A percentile compares a stretch with the other conserved stretches of the same genome.
phyloP scores from a whole-genome alignment of 2,329 filamentous ascomycete genomes.

The Calonectria pauciramosa region DNA sequence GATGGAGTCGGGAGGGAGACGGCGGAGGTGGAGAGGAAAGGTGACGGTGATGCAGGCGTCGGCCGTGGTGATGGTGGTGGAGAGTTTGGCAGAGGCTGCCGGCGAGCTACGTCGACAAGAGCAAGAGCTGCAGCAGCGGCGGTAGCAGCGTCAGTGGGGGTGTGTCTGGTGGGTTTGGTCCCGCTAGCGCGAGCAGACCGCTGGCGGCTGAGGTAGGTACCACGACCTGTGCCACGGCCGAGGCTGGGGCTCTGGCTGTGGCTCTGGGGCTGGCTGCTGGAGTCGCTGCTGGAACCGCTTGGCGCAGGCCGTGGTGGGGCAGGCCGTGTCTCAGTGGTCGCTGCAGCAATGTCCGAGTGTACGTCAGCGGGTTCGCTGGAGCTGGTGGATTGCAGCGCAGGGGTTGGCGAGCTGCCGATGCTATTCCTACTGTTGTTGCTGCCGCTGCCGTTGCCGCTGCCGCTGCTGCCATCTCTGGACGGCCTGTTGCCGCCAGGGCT shows the following conservation, averaged over 20 bases:
- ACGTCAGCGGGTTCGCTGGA: background rate
- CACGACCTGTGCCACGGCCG: background rate
- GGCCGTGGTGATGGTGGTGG: slow-evolving; percentile 54
- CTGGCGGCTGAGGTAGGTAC: slow-evolving; percentile 16
- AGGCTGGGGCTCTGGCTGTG: background rate
- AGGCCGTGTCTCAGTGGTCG: slow-evolving; percentile 49
- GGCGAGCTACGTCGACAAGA: slow-evolving; percentile 53
- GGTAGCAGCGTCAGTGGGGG: slow-evolving; percentile 19
- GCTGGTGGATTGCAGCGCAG: slow-evolving; percentile 29
- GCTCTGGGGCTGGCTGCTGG: background rate
- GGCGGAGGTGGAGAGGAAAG: slow-evolving; percentile 47
- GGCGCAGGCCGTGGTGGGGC: slow-evolving; percentile 42
- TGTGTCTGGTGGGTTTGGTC: slow-evolving; percentile 7
- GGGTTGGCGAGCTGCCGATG: slow-evolving; percentile 39
- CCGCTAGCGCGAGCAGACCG: slow-evolving; percentile 5
- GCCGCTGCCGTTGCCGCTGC: slow-evolving; percentile 1
- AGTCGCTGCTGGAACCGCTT: background rate
- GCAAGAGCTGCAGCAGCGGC: slow-evolving; percentile 43
- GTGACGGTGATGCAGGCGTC: slow-evolving; percentile 49
- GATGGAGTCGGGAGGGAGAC: slow-evolving; percentile 50
- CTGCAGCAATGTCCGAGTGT: slow-evolving; percentile 31
- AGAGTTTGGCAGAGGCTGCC: slow-evolving; percentile 58
- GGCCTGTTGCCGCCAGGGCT: slow-evolving; percentile 15
- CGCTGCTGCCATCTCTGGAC: slow-evolving; percentile 45
- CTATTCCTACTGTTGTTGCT: slow-evolving; percentile 24